Conservation (phyloP, 139 green algal species). For the Chlorella vulgaris region DNA sequence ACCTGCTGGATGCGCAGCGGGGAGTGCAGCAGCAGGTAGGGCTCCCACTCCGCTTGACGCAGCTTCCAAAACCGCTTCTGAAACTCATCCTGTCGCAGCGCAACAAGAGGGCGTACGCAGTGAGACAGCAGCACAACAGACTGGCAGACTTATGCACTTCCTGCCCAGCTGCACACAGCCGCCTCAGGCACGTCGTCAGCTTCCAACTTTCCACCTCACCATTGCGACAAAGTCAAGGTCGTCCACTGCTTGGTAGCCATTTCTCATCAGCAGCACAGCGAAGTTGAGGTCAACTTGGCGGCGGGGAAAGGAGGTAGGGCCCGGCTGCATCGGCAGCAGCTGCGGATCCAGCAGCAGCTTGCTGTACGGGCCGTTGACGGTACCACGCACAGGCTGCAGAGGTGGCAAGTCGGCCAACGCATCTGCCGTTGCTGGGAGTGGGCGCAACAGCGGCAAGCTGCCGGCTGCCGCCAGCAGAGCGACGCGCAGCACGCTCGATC, state of each 20-base stretch:
- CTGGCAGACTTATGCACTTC: neutral
- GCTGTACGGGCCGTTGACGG: neutral
- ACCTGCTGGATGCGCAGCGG: conserved; percentile 68
- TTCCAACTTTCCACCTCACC: conserved; percentile 31
- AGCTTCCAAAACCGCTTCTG: conserved; percentile 78
- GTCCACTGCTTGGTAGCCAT: conserved; percentile 81
- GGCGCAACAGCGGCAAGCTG: neutral
- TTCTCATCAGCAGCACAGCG: conserved; percentile 85
- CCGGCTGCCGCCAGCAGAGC: conserved; percentile 7
- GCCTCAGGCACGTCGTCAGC: neutral
- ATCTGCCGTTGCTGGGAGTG: neutral
- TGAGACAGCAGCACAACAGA: neutral
- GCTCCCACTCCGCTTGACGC: conserved; percentile 71
- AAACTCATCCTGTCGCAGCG: conserved; percentile 62
- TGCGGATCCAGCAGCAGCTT: conserved; percentile 16
- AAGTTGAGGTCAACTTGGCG: conserved; percentile 71
- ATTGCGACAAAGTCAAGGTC: conserved; percentile 84
- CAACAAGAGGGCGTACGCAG: neutral
- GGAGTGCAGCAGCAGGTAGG: conserved; percentile 72
- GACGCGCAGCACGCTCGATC: neutral
- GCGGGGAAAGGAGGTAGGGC: conserved; percentile 45
- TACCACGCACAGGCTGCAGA: neutral
- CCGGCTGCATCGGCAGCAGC: conserved; percentile 30
- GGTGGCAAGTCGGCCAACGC: neutral
- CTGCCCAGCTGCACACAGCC: neutral